Base-by-base conservation (phyloP, 108 stramenopile species). In the Cyclostephanos tholiformis region DNA sequence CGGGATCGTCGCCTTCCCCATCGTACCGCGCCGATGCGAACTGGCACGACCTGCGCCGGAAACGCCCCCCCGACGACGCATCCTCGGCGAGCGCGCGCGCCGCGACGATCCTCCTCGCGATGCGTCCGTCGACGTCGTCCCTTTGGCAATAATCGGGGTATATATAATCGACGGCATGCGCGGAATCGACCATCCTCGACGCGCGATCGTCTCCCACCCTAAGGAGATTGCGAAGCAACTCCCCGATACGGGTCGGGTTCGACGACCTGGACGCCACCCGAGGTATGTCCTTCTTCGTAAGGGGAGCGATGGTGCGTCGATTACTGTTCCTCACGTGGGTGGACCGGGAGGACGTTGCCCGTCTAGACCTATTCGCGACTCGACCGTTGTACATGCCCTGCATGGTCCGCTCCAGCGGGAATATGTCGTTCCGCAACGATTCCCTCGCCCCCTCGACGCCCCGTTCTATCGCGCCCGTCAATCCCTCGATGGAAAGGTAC, bases 11-110 rank as follows among this genome's bases (percentile, higher is more conserved):
- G 1, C 41, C 41, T 4, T 7, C 41, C 4, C 41, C 41, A 52
- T 49, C 27, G 7, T 51, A 32, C 14, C 57, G 25, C 30, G 59
- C 49, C 27, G 65, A 63, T 11, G 90, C 74, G 58, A 85, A 74
- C 43, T 83, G 72, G 70, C 89, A 92, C 5, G 89, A 70, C 67
- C 75, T 74, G 5, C 95, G 87, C 65, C 91, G 92, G 68, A 93
- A 96, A 0, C 91, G 66, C 6, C 95, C 95, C 16, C 90, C 89
- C 0, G 75, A 57, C 26, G 46, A 59, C 6, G 88, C 79, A 78
- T 96, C 92, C 16, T 79, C 69, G 12, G 84, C 61, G 32, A 92
- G 49, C 0, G 80, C 72, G 14, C 38, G n/a, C 4, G 88, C 88
- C 16, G 82, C 79, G 22, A 87, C 69, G 14, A 82, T 61, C 57